Conservation (phyloP, 768 basidiomycete genomes). For the Termitomyces sp. region DNA sequence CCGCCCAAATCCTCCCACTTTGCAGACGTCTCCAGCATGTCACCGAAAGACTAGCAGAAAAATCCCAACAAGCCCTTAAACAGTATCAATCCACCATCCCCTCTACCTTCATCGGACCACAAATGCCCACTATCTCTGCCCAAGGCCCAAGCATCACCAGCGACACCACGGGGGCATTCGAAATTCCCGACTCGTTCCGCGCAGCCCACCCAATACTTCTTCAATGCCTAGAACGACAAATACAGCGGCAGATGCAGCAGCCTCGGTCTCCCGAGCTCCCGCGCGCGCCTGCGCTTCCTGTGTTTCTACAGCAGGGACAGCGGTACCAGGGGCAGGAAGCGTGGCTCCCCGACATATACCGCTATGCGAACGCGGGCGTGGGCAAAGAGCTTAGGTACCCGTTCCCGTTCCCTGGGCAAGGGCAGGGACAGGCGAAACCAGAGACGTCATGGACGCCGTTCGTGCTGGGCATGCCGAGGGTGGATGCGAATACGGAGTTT, state of each 20-base stretch:
- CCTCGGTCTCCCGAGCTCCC: slow-evolving; percentile 1
- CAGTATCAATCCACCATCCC: slow-evolving; percentile 20
- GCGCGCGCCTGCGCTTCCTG: slow-evolving; percentile 2
- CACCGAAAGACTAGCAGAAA: slow-evolving; percentile 42
- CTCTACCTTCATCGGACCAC: slow-evolving; percentile 1
- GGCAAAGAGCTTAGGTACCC: slow-evolving; percentile 34
- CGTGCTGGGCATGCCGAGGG: slow-evolving; percentile 39
- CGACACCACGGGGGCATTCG: not conserved
- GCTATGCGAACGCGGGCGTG: slow-evolving; percentile 36
- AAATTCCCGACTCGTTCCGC: slow-evolving; percentile 27
- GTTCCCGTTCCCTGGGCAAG: slow-evolving; percentile 23
- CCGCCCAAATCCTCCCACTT: slow-evolving; percentile 53
- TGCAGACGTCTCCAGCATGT: slow-evolving; percentile 41
- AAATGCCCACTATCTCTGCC: not conserved
- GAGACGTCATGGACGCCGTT: slow-evolving; percentile 27
- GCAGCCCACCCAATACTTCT: slow-evolving; percentile 27
- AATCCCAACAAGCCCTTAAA: slow-evolving; percentile 39
- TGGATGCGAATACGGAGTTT: slow-evolving; percentile 47
- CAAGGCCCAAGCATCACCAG: not conserved
- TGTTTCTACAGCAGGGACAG: slow-evolving; percentile 8
- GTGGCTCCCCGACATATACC: slow-evolving; percentile 43
- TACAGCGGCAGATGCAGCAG: slow-evolving; percentile 5
- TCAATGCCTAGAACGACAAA: slow-evolving; percentile 26
- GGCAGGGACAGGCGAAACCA: slow-evolving; percentile 5
- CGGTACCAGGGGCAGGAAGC: slow-evolving; percentile 12